These are phyloP conservation scores for Ceratobasidium sp. DNA, from an alignment of 1,284 basidiomycete genomes.

Conservation along the genomic window DNA sequence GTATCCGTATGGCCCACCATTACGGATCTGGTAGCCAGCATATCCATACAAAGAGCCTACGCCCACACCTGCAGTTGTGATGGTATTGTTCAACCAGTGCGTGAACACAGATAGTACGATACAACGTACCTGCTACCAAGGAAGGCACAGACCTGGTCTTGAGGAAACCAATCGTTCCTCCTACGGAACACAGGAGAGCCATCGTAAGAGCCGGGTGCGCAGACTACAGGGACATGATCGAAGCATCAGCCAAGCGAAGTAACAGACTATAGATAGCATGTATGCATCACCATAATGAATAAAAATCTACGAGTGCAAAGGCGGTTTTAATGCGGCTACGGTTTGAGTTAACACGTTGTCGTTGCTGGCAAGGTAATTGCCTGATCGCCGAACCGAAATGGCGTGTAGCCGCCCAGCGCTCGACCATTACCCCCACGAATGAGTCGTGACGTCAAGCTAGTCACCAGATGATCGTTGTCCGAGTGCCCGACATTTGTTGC, in stretches of 20 bases:
- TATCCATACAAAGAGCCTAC: conserved; percentile 80
- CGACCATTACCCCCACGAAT: background rate
- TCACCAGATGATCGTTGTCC: background rate
- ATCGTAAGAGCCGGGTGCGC: conserved; percentile 82
- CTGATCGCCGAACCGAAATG: background rate
- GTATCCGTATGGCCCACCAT: conserved; percentile 71
- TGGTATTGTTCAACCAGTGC: background rate
- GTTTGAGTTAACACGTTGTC: background rate
- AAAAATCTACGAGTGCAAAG: background rate
- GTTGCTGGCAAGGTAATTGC: background rate
- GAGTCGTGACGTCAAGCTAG: conserved; percentile 21
- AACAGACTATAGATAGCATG: too few relatives aligned
- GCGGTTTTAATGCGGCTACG: background rate
- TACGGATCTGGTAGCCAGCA: conserved; percentile 76
- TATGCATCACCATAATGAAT: background rate
- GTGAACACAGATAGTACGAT: background rate
- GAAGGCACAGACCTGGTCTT: conserved; percentile 69
- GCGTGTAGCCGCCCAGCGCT: conserved; percentile 11
- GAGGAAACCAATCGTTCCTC: conserved; percentile 64
- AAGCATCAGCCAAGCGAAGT: too few relatives aligned
- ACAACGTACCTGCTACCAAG: conserved; percentile 73
- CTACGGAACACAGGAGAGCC: conserved; percentile 77
- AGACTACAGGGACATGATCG: conserved; percentile 60
- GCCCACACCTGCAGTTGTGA: conserved; percentile 46
- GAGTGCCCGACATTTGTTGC: background rate